Percentiles rank a stretch among this genome's conserved stretches.
These are phyloP conservation scores for Marasmius sp. DNA, from an alignment of 1,284 basidiomycete genomes.

Conservation along the genomic window DNA sequence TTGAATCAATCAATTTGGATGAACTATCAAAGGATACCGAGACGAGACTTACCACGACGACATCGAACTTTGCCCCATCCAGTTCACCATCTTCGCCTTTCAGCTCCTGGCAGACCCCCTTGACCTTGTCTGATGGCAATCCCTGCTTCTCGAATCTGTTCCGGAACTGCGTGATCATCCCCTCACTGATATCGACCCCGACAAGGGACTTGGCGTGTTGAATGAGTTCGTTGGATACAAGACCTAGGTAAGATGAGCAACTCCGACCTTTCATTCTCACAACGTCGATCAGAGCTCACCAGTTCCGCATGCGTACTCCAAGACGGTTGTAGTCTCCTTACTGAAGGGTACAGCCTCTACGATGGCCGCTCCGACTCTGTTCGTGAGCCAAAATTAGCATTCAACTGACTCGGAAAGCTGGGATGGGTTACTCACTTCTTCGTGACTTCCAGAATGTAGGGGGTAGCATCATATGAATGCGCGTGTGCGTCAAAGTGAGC, in stretches of 20 bases:
- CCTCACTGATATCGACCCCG: constrained; percentile 70
- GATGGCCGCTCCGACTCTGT: constrained; percentile 42
- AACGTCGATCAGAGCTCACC: constrained; percentile 36
- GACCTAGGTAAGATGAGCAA: constrained; percentile 37
- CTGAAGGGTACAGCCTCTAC: constrained; percentile 48
- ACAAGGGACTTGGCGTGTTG: constrained; percentile 56
- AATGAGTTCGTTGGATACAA: constrained; percentile 54
- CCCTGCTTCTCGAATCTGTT: constrained; percentile 52
- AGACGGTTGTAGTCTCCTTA: constrained; percentile 49
- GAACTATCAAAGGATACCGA: not conserved
- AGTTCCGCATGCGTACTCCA: constrained; percentile 74
- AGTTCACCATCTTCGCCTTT: constrained; percentile 48
- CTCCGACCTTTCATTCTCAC: not conserved
- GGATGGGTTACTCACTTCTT: not conserved
- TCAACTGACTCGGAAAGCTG: not conserved
- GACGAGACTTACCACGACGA: constrained; percentile 44
- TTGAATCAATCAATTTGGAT: not conserved
- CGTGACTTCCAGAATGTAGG: constrained; percentile 1
- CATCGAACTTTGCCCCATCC: constrained; percentile 56
- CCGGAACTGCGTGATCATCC: constrained; percentile 62
- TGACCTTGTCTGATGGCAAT: constrained; percentile 56
- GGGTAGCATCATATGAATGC: not conserved
- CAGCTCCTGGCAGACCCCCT: constrained; percentile 50
- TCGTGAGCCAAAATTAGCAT: not conserved
- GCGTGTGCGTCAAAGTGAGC: constrained; percentile 6